Base-by-base conservation (phyloP, 345 rosid genomes). In the Eutrema heterophyllum region DNA sequence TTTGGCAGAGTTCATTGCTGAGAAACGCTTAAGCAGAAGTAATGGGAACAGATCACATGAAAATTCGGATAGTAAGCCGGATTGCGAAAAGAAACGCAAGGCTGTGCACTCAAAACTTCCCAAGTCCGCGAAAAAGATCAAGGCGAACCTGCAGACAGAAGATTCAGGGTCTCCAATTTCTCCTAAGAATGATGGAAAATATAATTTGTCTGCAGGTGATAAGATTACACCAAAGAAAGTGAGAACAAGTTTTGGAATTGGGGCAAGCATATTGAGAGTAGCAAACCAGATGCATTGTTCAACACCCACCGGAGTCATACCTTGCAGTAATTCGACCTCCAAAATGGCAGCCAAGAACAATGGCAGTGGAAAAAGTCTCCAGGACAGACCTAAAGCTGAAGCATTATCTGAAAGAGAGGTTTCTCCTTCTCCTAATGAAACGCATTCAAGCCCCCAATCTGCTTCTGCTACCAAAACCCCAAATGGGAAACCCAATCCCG, bases 1-100 rank as follows among this genome's bases (percentile, higher is more conserved):
- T 62, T 81, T 93, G 84, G 84, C 75, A 9, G 91, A 84, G 14
- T 76, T 80, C 52, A 51, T 88, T 71, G 82, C 84, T 57, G 85
- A 80, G 75, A 83, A 62, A 77, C 77, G 72, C 43, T 64, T 57
- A 66, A 76, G 73, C 55, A 81, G 51, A 66, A 72, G 74, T 60
- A 80, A 72, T 53, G 76, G 41, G 64, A 75, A 45, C 27, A 36
- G 12, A 73, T 71, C 80, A 49, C 67, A 58, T 38, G 71, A 66
- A 43, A 83, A 63, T 7, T 62, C 53, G 51, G 71, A 49, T 43
- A 16, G 6, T 12, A 68, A 71, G 71, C 60, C 77, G 18, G 66
- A 76, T 60, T 51, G 68, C 1, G 64, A 70, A 27, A 76, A 81
- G 81, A 90, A 86, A 77, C 71, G 84, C 44, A 80, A 84, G 80